Percentiles rank a stretch among this genome's conserved stretches.
phyloP scores from a whole-genome alignment of 2,329 filamentous ascomycete genomes.

The Bimuria novae-zelandiae region DNA sequence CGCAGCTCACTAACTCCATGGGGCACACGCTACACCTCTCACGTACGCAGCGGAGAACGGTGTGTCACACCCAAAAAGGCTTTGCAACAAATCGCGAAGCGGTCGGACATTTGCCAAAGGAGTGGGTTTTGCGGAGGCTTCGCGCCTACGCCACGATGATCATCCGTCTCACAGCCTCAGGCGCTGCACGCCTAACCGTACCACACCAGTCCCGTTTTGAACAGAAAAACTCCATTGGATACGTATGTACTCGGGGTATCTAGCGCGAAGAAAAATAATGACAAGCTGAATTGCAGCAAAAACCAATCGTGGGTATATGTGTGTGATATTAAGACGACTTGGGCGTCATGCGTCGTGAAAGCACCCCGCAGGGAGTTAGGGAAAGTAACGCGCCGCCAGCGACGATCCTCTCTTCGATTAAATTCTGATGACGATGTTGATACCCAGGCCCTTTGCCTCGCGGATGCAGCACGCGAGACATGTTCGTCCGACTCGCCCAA shows the following conservation, averaged over 20 bases:
- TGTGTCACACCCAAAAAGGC: too few species aligned
- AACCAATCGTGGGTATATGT: slow-evolving; percentile 5
- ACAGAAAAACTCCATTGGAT: neutral
- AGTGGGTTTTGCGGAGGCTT: neutral
- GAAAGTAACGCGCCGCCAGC: neutral
- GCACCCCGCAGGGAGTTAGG: neutral
- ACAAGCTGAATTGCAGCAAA: neutral
- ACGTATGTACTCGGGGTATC: neutral
- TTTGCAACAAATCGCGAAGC: too few species aligned
- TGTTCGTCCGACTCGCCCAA: slow-evolving; percentile 68
- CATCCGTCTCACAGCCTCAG: neutral
- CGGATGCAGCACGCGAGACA: slow-evolving; percentile 76
- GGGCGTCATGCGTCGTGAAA: neutral
- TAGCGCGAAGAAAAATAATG: neutral
- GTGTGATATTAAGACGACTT: neutral
- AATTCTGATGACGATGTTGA: slow-evolving; percentile 65
- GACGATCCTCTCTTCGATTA: slow-evolving; percentile 18
- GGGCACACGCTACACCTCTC: too few species aligned
- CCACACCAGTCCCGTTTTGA: neutral
- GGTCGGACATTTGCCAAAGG: neutral
- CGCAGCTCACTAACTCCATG: too few species aligned
- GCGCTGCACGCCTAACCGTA: neutral
- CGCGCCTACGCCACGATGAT: neutral
- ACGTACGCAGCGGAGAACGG: too few species aligned
- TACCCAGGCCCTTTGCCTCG: slow-evolving; percentile 72